Evolutionary conservation across 2,329 filamentous ascomycete species (phyloP).

Genomic region (Trichophyton schoenleinii): DNA sequence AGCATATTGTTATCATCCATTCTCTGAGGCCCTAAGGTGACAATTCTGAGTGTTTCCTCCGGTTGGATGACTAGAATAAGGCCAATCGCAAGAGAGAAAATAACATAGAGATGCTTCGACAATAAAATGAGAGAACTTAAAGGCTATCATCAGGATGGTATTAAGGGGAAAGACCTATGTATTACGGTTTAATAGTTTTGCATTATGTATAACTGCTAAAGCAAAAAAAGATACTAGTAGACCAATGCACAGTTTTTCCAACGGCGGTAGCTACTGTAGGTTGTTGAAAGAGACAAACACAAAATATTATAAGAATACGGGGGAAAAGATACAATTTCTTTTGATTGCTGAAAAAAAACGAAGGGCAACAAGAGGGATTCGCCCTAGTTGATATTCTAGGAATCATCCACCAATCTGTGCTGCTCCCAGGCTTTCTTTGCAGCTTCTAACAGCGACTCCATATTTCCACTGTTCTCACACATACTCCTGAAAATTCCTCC

Average conservation of each 20-base stretch:
- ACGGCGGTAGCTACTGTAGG: background rate
- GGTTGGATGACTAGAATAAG: background rate
- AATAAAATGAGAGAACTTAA: too few relatives aligned
- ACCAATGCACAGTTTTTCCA: background rate
- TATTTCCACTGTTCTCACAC: conserved; percentile 56
- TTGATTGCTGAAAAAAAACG: background rate
- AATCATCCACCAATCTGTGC: conserved; percentile 36
- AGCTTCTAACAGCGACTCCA: conserved; percentile 44
- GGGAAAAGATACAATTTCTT: background rate
- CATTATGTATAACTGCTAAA: background rate
- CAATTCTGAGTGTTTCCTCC: background rate
- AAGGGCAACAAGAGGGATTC: background rate
- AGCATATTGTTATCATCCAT: background rate
- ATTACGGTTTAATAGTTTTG: background rate
- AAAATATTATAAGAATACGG: background rate
- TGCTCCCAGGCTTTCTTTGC: conserved; percentile 41
- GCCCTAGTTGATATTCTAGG: conserved; percentile 12
- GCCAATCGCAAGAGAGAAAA: background rate
- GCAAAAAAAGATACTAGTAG: too few relatives aligned
- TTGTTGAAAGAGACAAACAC: background rate
- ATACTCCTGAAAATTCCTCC: conserved; percentile 54
- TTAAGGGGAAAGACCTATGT: background rate
- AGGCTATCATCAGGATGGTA: background rate
- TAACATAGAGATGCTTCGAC: too few relatives aligned
- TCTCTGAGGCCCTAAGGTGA: background rate